A percentile compares a stretch with the other conserved stretches of the same genome.
Conservation (phyloP, 148 eudicot species). For the Diospyros lotus region DNA sequence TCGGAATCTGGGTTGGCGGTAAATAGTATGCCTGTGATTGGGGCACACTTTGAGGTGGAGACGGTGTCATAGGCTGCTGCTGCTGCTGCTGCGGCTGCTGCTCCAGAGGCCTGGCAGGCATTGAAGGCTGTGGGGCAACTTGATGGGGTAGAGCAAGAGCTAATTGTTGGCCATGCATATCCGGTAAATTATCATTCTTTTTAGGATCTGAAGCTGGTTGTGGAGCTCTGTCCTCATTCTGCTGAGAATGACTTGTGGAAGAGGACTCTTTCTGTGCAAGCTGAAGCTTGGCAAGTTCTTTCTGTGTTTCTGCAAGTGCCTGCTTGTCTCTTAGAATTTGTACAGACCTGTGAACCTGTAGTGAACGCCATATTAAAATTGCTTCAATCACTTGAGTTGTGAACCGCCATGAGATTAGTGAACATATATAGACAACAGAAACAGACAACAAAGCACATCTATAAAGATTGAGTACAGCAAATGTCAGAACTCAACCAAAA, state of each 20-base stretch:
- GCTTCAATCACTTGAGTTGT: slow-evolving; percentile 7
- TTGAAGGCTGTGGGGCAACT: slow-evolving; percentile 46
- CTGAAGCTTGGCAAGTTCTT: slow-evolving; percentile 92
- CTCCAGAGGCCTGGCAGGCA: slow-evolving; percentile 33
- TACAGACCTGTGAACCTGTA: slow-evolving; percentile 90
- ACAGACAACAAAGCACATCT: neutral
- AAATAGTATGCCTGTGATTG: slow-evolving; percentile 57
- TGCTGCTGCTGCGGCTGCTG: slow-evolving; percentile 31
- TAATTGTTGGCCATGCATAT: slow-evolving; percentile 58
- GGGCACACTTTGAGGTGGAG: slow-evolving; percentile 35
- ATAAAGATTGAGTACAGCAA: neutral
- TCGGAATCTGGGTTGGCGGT: slow-evolving; percentile 43
- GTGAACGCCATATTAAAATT: slow-evolving; percentile 6
- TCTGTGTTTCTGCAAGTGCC: slow-evolving; percentile 91
- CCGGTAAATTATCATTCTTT: slow-evolving; percentile 52
- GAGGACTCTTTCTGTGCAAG: slow-evolving; percentile 81
- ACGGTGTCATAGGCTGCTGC: slow-evolving; percentile 39
- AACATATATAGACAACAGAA: neutral
- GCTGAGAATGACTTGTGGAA: slow-evolving; percentile 32
- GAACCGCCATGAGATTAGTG: neutral
- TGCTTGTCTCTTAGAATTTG: slow-evolving; percentile 97
- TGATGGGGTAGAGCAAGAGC: slow-evolving; percentile 76
- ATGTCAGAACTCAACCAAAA: neutral
- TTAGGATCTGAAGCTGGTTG: slow-evolving; percentile 44
- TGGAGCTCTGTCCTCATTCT: slow-evolving; percentile 52